Conservation (phyloP, 192 early-diverging fungal species). For the Paraglomus occultum region DNA sequence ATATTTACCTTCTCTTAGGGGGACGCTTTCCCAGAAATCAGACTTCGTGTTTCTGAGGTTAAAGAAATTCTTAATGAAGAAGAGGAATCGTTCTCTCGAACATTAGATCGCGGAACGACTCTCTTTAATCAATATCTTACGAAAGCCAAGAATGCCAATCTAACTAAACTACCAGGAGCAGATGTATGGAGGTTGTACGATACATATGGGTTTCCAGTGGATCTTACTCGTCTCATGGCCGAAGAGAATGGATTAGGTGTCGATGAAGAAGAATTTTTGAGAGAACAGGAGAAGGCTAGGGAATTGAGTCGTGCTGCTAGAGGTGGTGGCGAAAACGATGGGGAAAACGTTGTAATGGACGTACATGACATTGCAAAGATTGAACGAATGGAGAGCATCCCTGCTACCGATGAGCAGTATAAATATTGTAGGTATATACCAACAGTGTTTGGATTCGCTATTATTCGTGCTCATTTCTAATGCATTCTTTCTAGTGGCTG, state of each 20-base stretch:
- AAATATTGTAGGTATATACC: constrained; percentile 72
- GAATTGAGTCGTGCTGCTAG: constrained; percentile 63
- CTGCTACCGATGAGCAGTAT: constrained; percentile 79
- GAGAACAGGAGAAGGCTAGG: constrained; percentile 75
- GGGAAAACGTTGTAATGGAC: constrained; percentile 74
- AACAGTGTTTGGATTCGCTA: background rate
- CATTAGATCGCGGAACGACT: constrained; percentile 95
- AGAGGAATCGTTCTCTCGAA: constrained; percentile 92
- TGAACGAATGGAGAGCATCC: constrained; percentile 67
- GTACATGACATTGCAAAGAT: constrained; percentile 89
- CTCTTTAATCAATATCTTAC: constrained; percentile 79
- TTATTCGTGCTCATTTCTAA: background rate
- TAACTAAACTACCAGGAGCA: constrained; percentile 69
- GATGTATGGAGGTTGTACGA: constrained; percentile 99
- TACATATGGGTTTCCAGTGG: constrained; percentile 98
- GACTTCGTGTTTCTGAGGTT: constrained; percentile 70
- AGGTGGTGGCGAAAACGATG: constrained; percentile 48
- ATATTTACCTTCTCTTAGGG: constrained; percentile 47
- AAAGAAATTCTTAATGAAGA: constrained; percentile 97
- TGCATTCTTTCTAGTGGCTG: constrained; percentile 42
- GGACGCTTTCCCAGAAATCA: constrained; percentile 89
- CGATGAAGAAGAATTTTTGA: constrained; percentile 81
- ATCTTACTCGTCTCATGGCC: constrained; percentile 97
- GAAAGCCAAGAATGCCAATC: constrained; percentile 61
- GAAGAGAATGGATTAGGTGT: constrained; percentile 88